Base-by-base conservation (phyloP, 306 rosid genomes). In the Ammopiptanthus mongolicus region DNA sequence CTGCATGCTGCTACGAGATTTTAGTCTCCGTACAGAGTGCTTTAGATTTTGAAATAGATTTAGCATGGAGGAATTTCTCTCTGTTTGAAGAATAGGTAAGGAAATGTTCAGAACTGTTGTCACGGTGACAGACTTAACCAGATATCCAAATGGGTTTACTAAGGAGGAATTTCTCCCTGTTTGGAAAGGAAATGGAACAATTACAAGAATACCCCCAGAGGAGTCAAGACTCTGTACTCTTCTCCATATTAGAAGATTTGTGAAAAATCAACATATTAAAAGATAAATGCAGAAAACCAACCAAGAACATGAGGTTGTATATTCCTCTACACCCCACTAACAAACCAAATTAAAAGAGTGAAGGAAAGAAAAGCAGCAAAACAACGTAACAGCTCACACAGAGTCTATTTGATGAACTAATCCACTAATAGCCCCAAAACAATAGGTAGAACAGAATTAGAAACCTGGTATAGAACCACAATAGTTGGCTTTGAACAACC, bases 401-500 rank as follows among this genome's bases (percentile, higher is more conserved):
- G 8, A 68, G 11, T 28, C 9, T 6, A 53, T 57, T 46, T 57
- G 58, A 61, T 53, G n/a, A 65, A 22, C 29, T 4, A 46, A 71
- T 57, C 10, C 53, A 36, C 67, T 4, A 56, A 77, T 5, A 74
- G 23, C 69, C 48, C 62, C 39, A 36, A 21, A 78, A 74, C 19
- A 70, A 47, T 47, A 5, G 44, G 78, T 11, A 46, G 39, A 57
- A 65, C 39, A 73, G 3, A 81, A 12, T 10, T 2, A 44, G 17
- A 60, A 42, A 92, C 99, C 99, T 95, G 97, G 81, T 95, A 95
- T 52, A 95, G 99, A 84, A 95, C 99, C 78, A 92, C 99, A 80
- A 95, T 92, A 1, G 99, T 95, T 34, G 99, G 97, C 75, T 91
- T 95, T 59, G 93, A 84, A 86, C 99, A 95, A 61, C 99, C 99